These are phyloP conservation scores for Cystobasidiaceae sp. DNA, from an alignment of 1,284 basidiomycete genomes.

Conservation along the genomic window DNA sequence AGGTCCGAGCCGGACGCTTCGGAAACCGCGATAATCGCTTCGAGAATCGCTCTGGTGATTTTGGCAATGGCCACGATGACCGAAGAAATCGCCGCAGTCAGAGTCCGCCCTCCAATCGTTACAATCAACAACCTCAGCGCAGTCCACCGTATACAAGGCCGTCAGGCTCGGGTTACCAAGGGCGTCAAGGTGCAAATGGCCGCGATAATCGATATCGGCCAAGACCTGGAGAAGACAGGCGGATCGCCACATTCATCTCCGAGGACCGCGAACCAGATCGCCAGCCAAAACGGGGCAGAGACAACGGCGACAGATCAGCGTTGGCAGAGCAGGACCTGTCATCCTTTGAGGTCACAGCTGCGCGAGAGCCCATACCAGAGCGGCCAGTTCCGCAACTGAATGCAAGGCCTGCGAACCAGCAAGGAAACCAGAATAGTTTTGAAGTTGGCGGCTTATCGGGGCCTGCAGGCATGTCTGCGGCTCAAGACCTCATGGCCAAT, in stretches of 20 bases:
- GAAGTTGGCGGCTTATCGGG: too few relatives aligned
- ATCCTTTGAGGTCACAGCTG: neutral
- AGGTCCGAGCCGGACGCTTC: neutral
- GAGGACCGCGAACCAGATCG: constrained; percentile 2
- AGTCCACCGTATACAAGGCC: neutral
- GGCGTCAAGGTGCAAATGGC: neutral
- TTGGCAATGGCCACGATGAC: too few relatives aligned
- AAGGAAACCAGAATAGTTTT: neutral
- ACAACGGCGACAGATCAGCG: neutral
- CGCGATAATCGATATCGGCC: neutral
- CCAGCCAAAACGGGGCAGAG: neutral
- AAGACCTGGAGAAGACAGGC: neutral
- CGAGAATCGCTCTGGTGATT: neutral
- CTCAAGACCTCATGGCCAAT: neutral
- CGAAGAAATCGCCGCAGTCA: neutral
- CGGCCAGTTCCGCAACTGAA: neutral
- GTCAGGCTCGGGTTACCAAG: neutral
- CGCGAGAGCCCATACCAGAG: neutral
- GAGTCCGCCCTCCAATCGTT: neutral
- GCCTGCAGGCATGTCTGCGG: too few relatives aligned
- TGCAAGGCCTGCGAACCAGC: neutral
- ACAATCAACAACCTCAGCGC: neutral
- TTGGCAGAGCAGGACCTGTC: neutral
- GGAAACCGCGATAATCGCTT: neutral
- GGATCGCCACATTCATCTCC: constrained; percentile 16